Evolutionary conservation across 192 early-diverging fungal species (phyloP), one percentile per base, ranked within the genome.

Genomic region (Ambispora gerdemannii): DNA sequence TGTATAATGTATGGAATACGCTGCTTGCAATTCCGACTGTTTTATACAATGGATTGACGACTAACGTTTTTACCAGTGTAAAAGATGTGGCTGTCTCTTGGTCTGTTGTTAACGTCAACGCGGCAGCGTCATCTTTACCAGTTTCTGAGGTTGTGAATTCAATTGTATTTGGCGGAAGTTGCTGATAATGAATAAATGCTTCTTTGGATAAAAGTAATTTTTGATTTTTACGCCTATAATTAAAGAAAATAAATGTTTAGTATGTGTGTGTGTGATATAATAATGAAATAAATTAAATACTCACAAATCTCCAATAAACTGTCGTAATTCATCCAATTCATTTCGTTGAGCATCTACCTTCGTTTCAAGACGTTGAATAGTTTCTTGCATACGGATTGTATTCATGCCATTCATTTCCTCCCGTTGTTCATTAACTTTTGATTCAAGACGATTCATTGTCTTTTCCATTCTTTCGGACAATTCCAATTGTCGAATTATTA

Each of bases 61-160:
- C 61, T 36, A 63, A 63, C 43, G 61, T 43, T 43, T 33, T 63
- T 36, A 63, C 61, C 35, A 63, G 61, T 33, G 61, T 63, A 36
- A 3, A 2, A 11, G 35, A 27, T 25, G 35, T 15, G 7, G 20
- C 35, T 11, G 1, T 13, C 27, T 63, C 32, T n/a, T 30, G 59
- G 17, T 30, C 15, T 61, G 28, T 13, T n/a, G 32, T 55, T 8
- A 27, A 4, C 28, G 20, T 55, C 20, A 55, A 2, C 11, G 52
- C 52, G 10, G 52, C 11, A 10, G 28, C 20, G 8, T 55, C 22
- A 55, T n/a, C n/a, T n/a, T n/a, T n/a, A n/a, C n/a, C n/a, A 1
- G 52, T 22, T 55, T 27, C 15, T 55, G 52, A 55, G 22, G 55
- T 2, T 28, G 32, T 11, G 19, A 30, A 31, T 59, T 27, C 20